Percentiles rank a stretch among this genome's conserved stretches.
phyloP scores from a whole-genome alignment of 164 flowering plant species.

The Macadamia tetraphylla region DNA sequence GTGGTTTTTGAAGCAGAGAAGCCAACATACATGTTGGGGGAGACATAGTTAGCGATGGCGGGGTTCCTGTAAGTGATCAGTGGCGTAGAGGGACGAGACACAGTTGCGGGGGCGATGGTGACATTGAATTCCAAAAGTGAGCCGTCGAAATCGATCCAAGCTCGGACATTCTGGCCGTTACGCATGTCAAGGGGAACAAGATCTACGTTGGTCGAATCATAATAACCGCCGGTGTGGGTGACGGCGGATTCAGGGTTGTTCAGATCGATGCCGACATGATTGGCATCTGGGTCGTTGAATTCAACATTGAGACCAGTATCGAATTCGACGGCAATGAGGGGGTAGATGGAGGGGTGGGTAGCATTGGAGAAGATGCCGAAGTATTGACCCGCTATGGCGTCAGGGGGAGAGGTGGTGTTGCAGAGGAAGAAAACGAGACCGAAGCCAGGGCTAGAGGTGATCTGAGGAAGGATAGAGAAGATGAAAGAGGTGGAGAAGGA shows the following conservation, averaged over 20 bases:
- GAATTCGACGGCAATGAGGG: conserved; percentile 73
- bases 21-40: conserved; percentile 47
- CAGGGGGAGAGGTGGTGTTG: conserved; percentile 47
- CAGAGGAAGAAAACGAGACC: conserved; percentile 74
- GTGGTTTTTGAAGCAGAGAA: conserved; percentile 48
- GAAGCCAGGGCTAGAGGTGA: conserved; percentile 55
- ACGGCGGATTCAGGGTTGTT: conserved; percentile 42
- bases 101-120: conserved; percentile 14
- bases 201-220: conserved; percentile 18
- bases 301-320: conserved; percentile 72
- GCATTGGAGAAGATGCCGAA: conserved; percentile 63
- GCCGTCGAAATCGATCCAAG: conserved; percentile 81
- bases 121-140: conserved; percentile 41
- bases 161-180: conserved; percentile 60
- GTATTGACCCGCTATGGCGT: conserved; percentile 64
- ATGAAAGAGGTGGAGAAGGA: conserved; percentile 75
- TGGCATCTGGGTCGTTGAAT: conserved; percentile 61
- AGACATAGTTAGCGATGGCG: conserved; percentile 33
- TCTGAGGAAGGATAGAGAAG: conserved; percentile 61
- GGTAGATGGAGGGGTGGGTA: conserved; percentile 26
- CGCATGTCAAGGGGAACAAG: conserved; percentile 27
- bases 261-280: conserved; percentile 71
- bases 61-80: conserved; percentile 35
- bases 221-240: conserved; percentile 41
- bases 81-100: conserved; percentile 39